Evolutionary conservation across 768 basidiomycete species (phyloP).

Genomic region (Russula compacta): DNA sequence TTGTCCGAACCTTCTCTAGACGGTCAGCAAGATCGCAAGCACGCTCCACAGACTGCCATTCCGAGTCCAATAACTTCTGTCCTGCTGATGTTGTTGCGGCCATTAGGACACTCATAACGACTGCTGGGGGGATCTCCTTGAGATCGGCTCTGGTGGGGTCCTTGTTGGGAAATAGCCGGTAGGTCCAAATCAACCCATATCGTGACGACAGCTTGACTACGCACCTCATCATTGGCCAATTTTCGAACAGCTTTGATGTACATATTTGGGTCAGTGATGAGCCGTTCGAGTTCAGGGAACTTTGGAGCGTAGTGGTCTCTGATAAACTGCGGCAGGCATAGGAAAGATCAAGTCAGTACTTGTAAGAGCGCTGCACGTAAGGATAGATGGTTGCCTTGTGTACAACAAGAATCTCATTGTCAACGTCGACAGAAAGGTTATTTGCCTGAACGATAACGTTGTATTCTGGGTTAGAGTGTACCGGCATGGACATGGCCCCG

Average conservation of each 20-base stretch:
- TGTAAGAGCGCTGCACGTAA: neutral
- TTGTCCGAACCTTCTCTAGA: conserved; percentile 83
- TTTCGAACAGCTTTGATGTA: conserved; percentile 87
- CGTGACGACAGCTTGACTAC: conserved; percentile 13
- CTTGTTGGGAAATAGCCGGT: conserved; percentile 28
- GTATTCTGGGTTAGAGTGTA: conserved; percentile 92
- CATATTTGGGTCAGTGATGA: conserved; percentile 85
- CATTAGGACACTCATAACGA: conserved; percentile 93
- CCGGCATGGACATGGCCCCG: conserved; percentile 68
- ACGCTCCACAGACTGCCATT: conserved; percentile 74
- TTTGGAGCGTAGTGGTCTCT: conserved; percentile 93
- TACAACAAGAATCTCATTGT: conserved; percentile 95
- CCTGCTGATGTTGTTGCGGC: conserved; percentile 91
- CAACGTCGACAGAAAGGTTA: conserved; percentile 95
- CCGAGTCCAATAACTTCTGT: conserved; percentile 51
- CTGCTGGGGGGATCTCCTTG: conserved; percentile 69
- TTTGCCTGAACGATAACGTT: conserved; percentile 94
- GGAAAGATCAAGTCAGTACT: conserved; percentile 20
- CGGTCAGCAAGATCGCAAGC: conserved; percentile 87
- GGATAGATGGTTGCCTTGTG: conserved; percentile 59
- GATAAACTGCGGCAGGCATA: conserved; percentile 59
- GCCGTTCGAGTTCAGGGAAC: conserved; percentile 95
- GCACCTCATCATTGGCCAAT: conserved; percentile 74
- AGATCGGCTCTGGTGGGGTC: conserved; percentile 85
- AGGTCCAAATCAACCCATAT: neutral